Base-by-base conservation (phyloP, 495 filamentous ascomycete species). In the Tuber magnatum region DNA sequence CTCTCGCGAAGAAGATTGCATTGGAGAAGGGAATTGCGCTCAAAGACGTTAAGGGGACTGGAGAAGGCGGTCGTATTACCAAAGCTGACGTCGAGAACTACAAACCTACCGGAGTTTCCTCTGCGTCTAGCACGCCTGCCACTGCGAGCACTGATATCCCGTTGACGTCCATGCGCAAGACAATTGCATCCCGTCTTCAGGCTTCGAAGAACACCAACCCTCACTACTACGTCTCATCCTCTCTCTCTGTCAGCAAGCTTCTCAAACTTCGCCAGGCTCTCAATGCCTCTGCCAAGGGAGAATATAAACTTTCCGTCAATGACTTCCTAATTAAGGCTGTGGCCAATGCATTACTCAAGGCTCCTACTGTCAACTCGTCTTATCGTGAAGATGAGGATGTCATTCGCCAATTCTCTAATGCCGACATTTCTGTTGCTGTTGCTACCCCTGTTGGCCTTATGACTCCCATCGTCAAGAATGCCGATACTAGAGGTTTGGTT, bases 321-420 rank as follows among this genome's bases (percentile, higher is more conserved):
- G 95, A 99, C 86, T 99, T 99, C 89, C 87, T 99, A 56, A 92
- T 99, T 88, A 99, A 99, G 88, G 95, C 96, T 70, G 91, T 93
- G 70, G 93, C 89, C 73, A 87, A 91, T 75, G 96, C 95, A 72
- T 92, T 90, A 82, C 90, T 91, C 86, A 97, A 96, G 88, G 93
- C 97, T 41, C 95, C 95, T 16, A 89, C 91, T 75, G 96, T 96
- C 84, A 99, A 99, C 88, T 94, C 93, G 73, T 92, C 92, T 82
- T 99, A 96, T 94, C 90, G 88, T 73, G 91, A 92, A 84, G 85
- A 87, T 74, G 92, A 91, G 80, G 93, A 93, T 74, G 87, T 94
- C 71, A 96, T 99, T 84, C 93, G 95, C 77, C 92, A 97, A 86
- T 92, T 93, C 89, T 91, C 91, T 85, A 92, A 88, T 61, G 94